A percentile compares a stretch with the other conserved stretches of the same genome.
Evolutionary conservation across 2,329 filamentous ascomycete species (phyloP).

Genomic region (Cordyceps farinosa): DNA sequence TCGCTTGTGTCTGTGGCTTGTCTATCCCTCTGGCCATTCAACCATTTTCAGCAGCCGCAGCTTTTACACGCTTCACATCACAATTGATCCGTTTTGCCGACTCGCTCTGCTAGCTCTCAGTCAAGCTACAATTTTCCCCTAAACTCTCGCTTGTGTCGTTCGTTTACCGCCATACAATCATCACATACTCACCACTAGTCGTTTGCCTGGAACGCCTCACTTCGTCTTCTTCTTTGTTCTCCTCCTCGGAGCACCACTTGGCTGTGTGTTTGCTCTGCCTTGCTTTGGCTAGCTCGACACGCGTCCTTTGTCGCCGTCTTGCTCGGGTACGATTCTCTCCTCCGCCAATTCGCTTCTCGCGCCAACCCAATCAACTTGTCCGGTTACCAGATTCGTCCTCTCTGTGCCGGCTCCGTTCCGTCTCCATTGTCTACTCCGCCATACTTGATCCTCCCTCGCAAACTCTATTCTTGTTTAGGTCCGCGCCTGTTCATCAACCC

Average conservation of each 20-base stretch:
- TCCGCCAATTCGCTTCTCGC: background rate
- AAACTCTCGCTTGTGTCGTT: slow-evolving; percentile 7
- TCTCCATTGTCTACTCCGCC: background rate
- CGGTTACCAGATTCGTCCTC: background rate
- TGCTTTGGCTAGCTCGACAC: slow-evolving; percentile 1
- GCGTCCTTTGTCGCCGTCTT: background rate
- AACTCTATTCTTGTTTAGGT: slow-evolving; percentile 11
- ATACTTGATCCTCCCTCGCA: slow-evolving; percentile 1
- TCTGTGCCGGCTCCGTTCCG: background rate
- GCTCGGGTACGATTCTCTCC: background rate
- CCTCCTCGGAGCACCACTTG: slow-evolving; percentile 6
- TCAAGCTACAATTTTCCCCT: background rate
- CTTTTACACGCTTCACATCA: background rate
- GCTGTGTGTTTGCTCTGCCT: slow-evolving; percentile 9
- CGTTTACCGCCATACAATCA: slow-evolving; percentile 2
- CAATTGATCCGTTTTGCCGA: background rate
- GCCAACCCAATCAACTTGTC: background rate
- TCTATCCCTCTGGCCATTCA: background rate
- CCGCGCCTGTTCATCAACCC: background rate
- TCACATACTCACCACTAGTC: background rate
- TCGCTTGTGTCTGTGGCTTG: background rate
- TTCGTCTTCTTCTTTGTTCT: slow-evolving; percentile 3
- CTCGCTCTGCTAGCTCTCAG: background rate
- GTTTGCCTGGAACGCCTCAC: background rate
- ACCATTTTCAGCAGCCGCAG: background rate